These are phyloP conservation scores for Dalbergia oliveri DNA, from an alignment of 306 rosid species.

Conservation along the genomic window DNA sequence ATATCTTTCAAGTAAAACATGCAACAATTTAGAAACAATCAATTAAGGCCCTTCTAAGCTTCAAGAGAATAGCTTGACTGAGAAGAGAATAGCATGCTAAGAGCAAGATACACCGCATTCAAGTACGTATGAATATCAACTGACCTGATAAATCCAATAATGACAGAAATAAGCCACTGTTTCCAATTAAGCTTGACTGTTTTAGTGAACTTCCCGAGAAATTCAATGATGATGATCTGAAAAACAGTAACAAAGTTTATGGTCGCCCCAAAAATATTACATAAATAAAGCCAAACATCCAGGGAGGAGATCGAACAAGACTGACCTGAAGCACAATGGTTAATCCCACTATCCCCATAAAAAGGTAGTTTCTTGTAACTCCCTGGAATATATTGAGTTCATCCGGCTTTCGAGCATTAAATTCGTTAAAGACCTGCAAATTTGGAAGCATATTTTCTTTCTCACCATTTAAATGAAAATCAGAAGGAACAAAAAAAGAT, in stretches of 20 bases:
- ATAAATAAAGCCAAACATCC: constrained; percentile 11
- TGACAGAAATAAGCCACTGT: constrained; percentile 73
- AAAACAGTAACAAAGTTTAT: constrained; percentile 17
- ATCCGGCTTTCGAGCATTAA: constrained; percentile 92
- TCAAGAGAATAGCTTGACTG: too few species aligned
- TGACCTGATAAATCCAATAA: constrained; percentile 81
- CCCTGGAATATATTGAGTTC: constrained; percentile 82
- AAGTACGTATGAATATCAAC: constrained; percentile 14
- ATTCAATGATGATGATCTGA: constrained; percentile 78
- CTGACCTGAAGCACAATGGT: constrained; percentile 89
- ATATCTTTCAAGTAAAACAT: neutral
- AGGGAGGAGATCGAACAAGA: neutral
- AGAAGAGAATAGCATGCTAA: neutral
- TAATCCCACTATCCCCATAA: constrained; percentile 75
- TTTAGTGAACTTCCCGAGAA: constrained; percentile 78
- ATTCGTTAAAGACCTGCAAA: constrained; percentile 85
- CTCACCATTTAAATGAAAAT: constrained; percentile 27
- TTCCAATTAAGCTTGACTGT: constrained; percentile 79
- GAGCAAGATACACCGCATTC: constrained; percentile 29
- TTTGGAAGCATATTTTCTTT: constrained; percentile 29
- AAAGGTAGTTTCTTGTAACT: constrained; percentile 71
- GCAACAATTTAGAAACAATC: neutral
- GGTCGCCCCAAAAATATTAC: neutral
- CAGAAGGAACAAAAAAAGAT: neutral
- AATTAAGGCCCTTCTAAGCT: neutral